A percentile compares a stretch with the other conserved stretches of the same genome.
These are phyloP conservation scores for Termitomyces sp. DNA, from an alignment of 768 basidiomycete species.

Conservation along the genomic window DNA sequence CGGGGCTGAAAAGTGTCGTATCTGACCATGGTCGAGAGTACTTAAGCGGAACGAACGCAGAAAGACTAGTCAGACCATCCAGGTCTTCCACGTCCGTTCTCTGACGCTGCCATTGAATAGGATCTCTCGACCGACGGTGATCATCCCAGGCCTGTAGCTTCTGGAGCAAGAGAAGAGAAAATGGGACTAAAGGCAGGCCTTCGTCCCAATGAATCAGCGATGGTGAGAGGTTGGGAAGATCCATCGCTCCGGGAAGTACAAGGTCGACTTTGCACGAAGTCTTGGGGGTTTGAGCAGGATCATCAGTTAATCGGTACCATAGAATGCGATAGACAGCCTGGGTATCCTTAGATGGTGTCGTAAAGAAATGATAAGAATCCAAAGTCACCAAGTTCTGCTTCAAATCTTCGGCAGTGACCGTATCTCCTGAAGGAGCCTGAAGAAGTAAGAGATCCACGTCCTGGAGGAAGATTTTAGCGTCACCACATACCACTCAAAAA, in stretches of 20 bases:
- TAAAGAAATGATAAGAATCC: constrained; percentile 34
- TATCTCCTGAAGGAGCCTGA: constrained; percentile 8
- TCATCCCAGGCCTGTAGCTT: constrained; percentile 22
- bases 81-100: constrained; percentile 18
- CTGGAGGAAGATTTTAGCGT: constrained; percentile 15
- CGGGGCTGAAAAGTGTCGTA: constrained; percentile 10
- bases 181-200: constrained; percentile 22
- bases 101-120: constrained; percentile 16
- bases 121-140: constrained; percentile 14
- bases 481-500: neutral
- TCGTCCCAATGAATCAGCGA: constrained; percentile 21
- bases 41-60: constrained; percentile 4
- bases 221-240: constrained; percentile 33
- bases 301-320: constrained; percentile 30
- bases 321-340: constrained; percentile 37
- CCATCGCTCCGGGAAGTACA: constrained; percentile 39
- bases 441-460: constrained; percentile 35
- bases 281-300: constrained; percentile 16
- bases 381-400: constrained; percentile 31
- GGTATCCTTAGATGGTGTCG: constrained; percentile 33
- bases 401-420: constrained; percentile 26
- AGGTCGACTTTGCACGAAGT: constrained; percentile 43
- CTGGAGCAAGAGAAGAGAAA: constrained; percentile 19
- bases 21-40: constrained; percentile 17
- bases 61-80: constrained; percentile 9